Percentiles rank a stretch among this genome's conserved stretches.
These are phyloP conservation scores for Malus orientalis DNA, from an alignment of 306 rosid species.

Conservation along the genomic window DNA sequence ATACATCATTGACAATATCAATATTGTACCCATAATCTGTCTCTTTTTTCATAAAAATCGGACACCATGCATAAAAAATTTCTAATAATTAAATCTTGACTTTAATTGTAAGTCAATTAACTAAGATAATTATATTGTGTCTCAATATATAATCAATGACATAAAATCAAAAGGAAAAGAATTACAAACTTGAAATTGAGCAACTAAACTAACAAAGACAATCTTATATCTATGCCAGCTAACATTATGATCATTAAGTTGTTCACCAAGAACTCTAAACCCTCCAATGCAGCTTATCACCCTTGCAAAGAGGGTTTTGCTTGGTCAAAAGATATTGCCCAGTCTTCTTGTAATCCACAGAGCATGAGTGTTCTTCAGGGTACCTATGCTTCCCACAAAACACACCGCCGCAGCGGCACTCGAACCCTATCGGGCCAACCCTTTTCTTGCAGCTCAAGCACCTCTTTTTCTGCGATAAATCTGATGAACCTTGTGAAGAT, in stretches of 20 bases:
- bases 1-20: not conserved
- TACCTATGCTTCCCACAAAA: conserved; percentile 11
- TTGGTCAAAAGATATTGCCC: not conserved
- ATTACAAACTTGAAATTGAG: not conserved
- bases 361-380: conserved; percentile 8
- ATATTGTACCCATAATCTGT: no score
- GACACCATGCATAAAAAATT: not conserved
- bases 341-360: not conserved
- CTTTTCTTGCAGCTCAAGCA: conserved; percentile 11
- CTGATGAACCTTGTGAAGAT: not conserved
- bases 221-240: not conserved
- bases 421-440: conserved; percentile 1
- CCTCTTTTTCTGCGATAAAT: not conserved
- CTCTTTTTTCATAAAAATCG: no score
- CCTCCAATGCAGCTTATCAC: not conserved
- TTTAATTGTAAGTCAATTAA: not conserved
- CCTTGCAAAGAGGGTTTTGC: conserved; percentile 1
- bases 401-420: conserved; percentile 9
- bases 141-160: not conserved
- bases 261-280: not conserved
- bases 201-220: not conserved
- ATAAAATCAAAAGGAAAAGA: not conserved
- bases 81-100: no score
- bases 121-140: not conserved
- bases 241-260: not conserved